Base-by-base conservation (phyloP, 2,329 filamentous ascomycete species). In the Drechslerella stenobrocha region DNA sequence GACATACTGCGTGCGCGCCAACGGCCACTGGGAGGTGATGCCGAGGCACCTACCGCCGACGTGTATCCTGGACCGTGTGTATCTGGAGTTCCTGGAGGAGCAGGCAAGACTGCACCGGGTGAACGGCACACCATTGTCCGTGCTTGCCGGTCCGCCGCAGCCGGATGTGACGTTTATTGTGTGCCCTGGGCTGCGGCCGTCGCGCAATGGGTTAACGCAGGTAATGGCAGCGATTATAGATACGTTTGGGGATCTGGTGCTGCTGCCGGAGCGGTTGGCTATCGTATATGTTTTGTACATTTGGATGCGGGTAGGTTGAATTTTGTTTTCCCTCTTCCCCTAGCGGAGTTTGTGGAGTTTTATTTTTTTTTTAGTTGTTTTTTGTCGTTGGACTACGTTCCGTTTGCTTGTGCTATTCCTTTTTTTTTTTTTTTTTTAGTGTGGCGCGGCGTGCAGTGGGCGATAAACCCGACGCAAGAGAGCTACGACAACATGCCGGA, bases 231-330 rank as follows among this genome's bases (percentile, higher is more conserved):
- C 95, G 75, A 90, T 95, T 63, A 79, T 95, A 8, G 81, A 83
- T 70, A 89, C 87, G n/a, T 95, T 95, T 72, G 89, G 90, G 0
- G 86, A 88, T 72, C 84, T 96, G 26, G 83, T 82, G 2, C 81
- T 81, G n/a, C 80, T 95, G 0, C 90, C 90, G 0, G 90, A 95
- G 76, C 87, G 88, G 73, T 84, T 95, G 0, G 90, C 87, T 6
- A 84, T 89, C 4, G 80, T 95, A 5, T 95, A 91, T 75, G 79
- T 87, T 74, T 95, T 95, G 88, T 95, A 95, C 76, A 81, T 91
- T 28, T 75, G 90, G 70, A 89, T 93, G 86, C 61, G 64, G 52
- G 64, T 69, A 23, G 26, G 44, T 52, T 52, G n/a, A 18, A 20
- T 34, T 26, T 11, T 11, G 28, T 30, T 11, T 30, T 11, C 11